Base-by-base conservation (phyloP, 2,329 filamentous ascomycete genomes). In the Alternaria solani region DNA sequence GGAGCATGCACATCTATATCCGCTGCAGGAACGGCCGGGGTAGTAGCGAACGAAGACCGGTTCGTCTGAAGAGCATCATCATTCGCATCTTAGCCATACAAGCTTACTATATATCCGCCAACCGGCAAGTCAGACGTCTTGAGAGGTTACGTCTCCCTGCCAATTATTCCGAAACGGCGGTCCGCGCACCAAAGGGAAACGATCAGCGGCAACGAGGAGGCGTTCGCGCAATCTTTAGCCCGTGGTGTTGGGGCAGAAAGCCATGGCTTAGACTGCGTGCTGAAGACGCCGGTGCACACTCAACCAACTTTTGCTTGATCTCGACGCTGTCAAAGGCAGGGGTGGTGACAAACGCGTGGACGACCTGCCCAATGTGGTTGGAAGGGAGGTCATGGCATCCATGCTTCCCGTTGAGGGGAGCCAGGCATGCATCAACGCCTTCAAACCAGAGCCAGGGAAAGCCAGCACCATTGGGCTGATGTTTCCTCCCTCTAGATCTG, bases 131-230 rank as follows among this genome's bases (percentile, higher is more conserved):
- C 14, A 46, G 53, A 38, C 20, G 49, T 18, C 55, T 30, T 36
- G 18, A 42, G 42, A 42, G 51, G 43, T 48, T 52, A 58, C 30
- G 34, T 42, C 54, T 52, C 42, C 55, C 53, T 55, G 59, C 59
- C 62, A 54, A 66, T 70, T 57, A 63, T 66, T 71, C 67, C 67
- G 66, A 73, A 71, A 68, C 64, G 57, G 55, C 55, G 62, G 68
- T 63, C 49, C 53, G 63, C 63, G 53, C 62, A 61, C 63, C 59
- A 63, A 65, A 67, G 52, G 65, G 67, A 55, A 67, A 68, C 57
- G 71, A 75, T 73, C 68, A 49, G 61, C 71, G 61, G 72, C 66
- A 75, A 73, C 73, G 70, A 74, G 67, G 63, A 72, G 53, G 67
- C 60, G 57, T 64, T 66, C 59, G 61, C 63, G 53, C 63, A 54